Evolutionary conservation across 345 rosid genomes (phyloP).

Genomic region (Sonneratia alba): DNA sequence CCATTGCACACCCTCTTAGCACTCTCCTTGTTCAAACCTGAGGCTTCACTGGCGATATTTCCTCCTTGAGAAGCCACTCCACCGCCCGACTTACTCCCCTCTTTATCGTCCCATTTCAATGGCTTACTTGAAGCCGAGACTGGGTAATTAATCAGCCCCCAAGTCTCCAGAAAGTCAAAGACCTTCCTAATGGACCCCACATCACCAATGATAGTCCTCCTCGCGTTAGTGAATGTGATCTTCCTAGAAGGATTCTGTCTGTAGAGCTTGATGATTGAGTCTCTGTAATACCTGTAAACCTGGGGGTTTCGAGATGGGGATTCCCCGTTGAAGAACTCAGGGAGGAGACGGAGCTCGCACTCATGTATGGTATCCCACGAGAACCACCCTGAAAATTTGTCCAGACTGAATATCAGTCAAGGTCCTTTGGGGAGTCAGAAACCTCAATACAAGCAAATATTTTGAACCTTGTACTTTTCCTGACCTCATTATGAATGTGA

Average conservation of each 20-base stretch:
- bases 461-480: neutral
- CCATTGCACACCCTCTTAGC: slow-evolving; percentile 61
- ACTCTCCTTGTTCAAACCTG: slow-evolving; percentile 26
- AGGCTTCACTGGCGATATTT: slow-evolving; percentile 16
- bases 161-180: slow-evolving; percentile 76
- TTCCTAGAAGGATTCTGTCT: slow-evolving; percentile 52
- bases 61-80: slow-evolving; percentile 15
- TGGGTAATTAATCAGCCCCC: slow-evolving; percentile 80
- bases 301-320: slow-evolving; percentile 56
- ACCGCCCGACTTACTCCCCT: slow-evolving; percentile 26
- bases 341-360: slow-evolving; percentile 66
- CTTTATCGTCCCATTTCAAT: slow-evolving; percentile 87
- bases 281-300: slow-evolving; percentile 53
- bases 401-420: neutral
- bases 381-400: slow-evolving; percentile 60
- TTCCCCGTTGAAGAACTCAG: slow-evolving; percentile 67
- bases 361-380: slow-evolving; percentile 52
- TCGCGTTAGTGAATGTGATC: slow-evolving; percentile 72
- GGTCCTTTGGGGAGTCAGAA: neutral
- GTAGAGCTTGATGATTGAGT: slow-evolving; percentile 61
- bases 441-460: neutral
- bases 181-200: slow-evolving; percentile 88
- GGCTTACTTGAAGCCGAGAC: slow-evolving; percentile 43
- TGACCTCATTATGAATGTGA: neutral
- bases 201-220: slow-evolving; percentile 70